These are phyloP conservation scores for Oryza rufipogon DNA, from an alignment of 176 grass and related monocot genomes.

Conservation along the genomic window DNA sequence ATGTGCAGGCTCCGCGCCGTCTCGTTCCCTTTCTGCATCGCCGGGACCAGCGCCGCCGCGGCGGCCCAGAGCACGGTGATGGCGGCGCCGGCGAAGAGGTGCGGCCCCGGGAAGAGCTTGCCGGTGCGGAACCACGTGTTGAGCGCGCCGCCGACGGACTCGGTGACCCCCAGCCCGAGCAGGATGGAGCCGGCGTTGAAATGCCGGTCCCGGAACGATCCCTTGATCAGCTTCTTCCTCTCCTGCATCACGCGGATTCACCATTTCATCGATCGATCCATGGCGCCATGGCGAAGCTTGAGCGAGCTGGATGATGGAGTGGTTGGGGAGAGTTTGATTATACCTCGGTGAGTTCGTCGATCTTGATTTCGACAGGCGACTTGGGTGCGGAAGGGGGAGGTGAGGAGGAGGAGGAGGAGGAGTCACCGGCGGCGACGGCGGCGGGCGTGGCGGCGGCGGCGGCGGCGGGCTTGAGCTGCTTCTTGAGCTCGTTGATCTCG, in stretches of 20 bases:
- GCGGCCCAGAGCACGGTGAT: slow-evolving; percentile 89
- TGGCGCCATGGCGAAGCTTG: background rate
- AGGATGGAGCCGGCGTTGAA: slow-evolving; percentile 93
- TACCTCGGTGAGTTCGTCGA: slow-evolving; percentile 80
- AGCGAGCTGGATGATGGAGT: background rate
- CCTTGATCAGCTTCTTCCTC: slow-evolving; percentile 84
- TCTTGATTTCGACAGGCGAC: slow-evolving; percentile 66
- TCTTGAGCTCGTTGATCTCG: slow-evolving; percentile 90
- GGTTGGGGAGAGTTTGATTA: background rate
- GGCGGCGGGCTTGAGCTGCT: slow-evolving; percentile 65
- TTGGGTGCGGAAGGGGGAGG: slow-evolving; percentile 31
- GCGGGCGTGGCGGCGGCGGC: slow-evolving; percentile 35
- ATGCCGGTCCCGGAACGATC: slow-evolving; percentile 68
- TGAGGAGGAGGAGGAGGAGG: slow-evolving; percentile 8
- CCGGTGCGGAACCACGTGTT: slow-evolving; percentile 87
- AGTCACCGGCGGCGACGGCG: slow-evolving; percentile 35
- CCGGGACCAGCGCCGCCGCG: slow-evolving; percentile 73
- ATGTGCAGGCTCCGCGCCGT: slow-evolving; percentile 80
- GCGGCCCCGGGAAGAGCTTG: slow-evolving; percentile 93
- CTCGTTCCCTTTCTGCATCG: slow-evolving; percentile 95
- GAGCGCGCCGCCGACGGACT: slow-evolving; percentile 71
- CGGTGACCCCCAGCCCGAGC: slow-evolving; percentile 75
- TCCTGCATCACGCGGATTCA: slow-evolving; percentile 44
- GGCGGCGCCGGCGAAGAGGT: slow-evolving; percentile 78
- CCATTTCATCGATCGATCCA: too few species aligned